Evolutionary conservation across 2,329 filamentous ascomycete species (phyloP).

Genomic region (Penicillium crustosum): DNA sequence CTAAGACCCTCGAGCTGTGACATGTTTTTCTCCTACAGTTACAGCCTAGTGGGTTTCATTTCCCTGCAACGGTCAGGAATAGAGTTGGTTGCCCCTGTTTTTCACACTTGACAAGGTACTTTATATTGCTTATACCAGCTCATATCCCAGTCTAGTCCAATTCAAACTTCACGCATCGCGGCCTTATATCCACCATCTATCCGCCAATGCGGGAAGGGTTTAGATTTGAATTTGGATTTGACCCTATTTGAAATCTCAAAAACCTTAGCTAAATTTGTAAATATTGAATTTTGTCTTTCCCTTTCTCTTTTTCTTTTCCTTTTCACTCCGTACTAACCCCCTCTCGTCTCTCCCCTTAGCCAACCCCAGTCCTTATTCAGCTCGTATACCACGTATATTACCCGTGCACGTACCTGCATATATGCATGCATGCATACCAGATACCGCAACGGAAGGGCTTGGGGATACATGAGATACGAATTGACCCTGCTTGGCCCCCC

Average conservation of each 20-base stretch:
- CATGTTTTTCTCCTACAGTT: background rate
- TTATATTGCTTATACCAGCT: background rate
- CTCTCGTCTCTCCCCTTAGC: too few species aligned
- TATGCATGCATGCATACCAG: conserved; percentile 17
- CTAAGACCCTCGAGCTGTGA: background rate
- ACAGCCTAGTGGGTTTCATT: background rate
- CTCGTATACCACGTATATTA: conserved; percentile 8
- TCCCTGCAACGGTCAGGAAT: background rate
- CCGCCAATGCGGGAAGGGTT: background rate
- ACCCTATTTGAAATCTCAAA: background rate
- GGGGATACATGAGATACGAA: background rate
- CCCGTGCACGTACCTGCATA: conserved; percentile 24
- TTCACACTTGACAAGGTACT: background rate
- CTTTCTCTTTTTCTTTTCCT: background rate
- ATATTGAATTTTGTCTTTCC: background rate
- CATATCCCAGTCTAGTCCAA: background rate
- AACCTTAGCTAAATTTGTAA: background rate
- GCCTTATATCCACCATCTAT: background rate
- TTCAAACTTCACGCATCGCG: background rate
- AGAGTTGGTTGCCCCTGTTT: background rate
- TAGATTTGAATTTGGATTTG: background rate
- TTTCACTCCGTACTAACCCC: background rate
- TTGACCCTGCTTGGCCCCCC: background rate
- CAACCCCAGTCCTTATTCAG: background rate
- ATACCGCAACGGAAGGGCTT: background rate